phyloP scores from a whole-genome alignment of 192 early-diverging fungal species.

The Gamsiella multidivaricata region DNA sequence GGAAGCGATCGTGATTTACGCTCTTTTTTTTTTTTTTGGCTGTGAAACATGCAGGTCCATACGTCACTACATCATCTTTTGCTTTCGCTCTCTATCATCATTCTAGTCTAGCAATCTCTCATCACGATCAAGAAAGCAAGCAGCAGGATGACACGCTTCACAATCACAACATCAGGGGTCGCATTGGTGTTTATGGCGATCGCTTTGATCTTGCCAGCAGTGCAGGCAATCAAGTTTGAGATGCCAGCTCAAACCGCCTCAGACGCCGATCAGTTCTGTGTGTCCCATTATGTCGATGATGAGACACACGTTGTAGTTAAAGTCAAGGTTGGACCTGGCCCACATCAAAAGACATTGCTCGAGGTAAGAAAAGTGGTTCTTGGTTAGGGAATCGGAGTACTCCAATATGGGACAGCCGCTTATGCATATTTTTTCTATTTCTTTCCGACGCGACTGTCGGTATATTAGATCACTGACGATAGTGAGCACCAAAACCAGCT shows the following conservation, averaged over 20 bases:
- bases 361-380: slow-evolving; percentile 58
- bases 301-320: slow-evolving; percentile 79
- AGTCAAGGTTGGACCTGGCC: slow-evolving; percentile 73
- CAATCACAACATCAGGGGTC: slow-evolving; percentile 6
- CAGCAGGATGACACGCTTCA: slow-evolving; percentile 29
- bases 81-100: no score
- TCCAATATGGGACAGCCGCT: no score
- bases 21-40: no score
- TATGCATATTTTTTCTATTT: neutral
- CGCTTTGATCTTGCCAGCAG: slow-evolving; percentile 2
- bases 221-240: slow-evolving; percentile 84
- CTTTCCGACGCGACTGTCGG: neutral
- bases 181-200: slow-evolving; percentile 9
- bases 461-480: slow-evolving; percentile 76
- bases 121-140: no score
- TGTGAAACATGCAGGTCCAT: no score
- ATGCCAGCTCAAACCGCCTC: slow-evolving; percentile 64
- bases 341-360: slow-evolving; percentile 76
- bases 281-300: slow-evolving; percentile 81
- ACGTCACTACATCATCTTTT: no score
- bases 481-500: slow-evolving; percentile 77
- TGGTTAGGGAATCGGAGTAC: no score
- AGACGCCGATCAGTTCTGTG: slow-evolving; percentile 66
- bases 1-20: no score
- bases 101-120: no score